Evolutionary conservation across 176 grass and related monocot genomes (phyloP).

Genomic region (Paspalum vaginatum): DNA sequence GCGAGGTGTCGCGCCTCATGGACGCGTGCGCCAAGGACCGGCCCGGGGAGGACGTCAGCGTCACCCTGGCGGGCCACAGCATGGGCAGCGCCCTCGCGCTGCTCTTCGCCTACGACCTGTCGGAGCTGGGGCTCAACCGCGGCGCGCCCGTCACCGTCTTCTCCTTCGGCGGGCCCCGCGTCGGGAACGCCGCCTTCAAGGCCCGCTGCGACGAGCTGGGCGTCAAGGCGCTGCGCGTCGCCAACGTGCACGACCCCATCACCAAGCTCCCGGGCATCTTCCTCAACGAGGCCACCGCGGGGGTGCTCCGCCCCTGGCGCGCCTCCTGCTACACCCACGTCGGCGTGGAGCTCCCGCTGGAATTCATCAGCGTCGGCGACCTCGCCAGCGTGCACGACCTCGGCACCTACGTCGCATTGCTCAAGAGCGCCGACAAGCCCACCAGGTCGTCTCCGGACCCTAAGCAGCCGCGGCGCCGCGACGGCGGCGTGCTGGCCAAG

Average conservation of each 20-base stretch:
- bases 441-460: background rate
- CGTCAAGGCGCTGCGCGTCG: constrained; percentile 75
- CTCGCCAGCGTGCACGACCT: constrained; percentile 74
- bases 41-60: constrained; percentile 54
- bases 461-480: background rate
- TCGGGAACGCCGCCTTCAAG: constrained; percentile 81
- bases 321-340: constrained; percentile 74
- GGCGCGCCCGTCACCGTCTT: constrained; percentile 68
- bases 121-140: constrained; percentile 68
- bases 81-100: constrained; percentile 81
- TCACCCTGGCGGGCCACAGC: constrained; percentile 85
- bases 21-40: background rate
- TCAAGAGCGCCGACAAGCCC: constrained; percentile 20
- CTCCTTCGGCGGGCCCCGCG: constrained; percentile 82
- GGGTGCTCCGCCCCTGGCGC: constrained; percentile 46
- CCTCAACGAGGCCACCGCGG: constrained; percentile 64
- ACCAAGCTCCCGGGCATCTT: constrained; percentile 78
- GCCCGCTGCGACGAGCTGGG: constrained; percentile 75
- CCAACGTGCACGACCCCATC: constrained; percentile 72
- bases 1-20: constrained; percentile 64
- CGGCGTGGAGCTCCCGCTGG: constrained; percentile 73
- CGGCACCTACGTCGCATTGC: constrained; percentile 63
- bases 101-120: constrained; percentile 76
- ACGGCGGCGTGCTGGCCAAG: constrained; percentile 44
- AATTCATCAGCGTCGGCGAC: constrained; percentile 64